Evolutionary conservation across 805 yeast species (phyloP), one percentile per base, ranked within the genome.

Genomic region (Hanseniaspora taiwanica): DNA sequence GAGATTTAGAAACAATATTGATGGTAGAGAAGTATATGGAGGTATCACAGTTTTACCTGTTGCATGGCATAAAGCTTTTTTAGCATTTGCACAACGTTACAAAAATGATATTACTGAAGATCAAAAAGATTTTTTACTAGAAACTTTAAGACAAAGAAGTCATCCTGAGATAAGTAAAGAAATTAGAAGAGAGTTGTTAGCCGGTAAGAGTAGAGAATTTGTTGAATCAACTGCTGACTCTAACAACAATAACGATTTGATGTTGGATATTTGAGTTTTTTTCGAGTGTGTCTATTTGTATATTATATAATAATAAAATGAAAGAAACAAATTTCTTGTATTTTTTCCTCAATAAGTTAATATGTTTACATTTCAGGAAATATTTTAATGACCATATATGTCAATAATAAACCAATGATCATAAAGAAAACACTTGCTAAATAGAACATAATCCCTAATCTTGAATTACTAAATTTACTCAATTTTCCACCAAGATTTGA

Each of bases 71-170:
- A 94, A 89, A 59, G 89, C 96, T 2, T 81, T 91, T 55, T 68
- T 91, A 42, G 80, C 91, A 2, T 91, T 91, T 65, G 94, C 96
- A 27, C 96, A 87, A 64, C 72, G 96, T 48, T 91, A 91, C 59
- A 91, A 89, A 60, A 89, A 91, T 56, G 98, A 91, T 67, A 84
- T 91, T 44, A 91, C 98, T n/a, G 95, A 85, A 52, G 99, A 91
- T 58, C 99, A 91, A 68, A 74, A 96, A 58, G 98, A 91, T 52
- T 85, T 89, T 61, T 65, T 91, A 45, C 64, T 91, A 56, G 96
- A 89, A 52, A 87, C 94, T 4, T 74, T 86, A 16, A 79, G 94
- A 63, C 87, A 80, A 56, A 81, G 95, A 62, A 79, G 78, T 38
- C 99, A 91, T 56, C 81, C 69, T 44, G 81, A 78, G 21, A 82